phyloP scores from a whole-genome alignment of 2,329 filamentous ascomycete species.

The Hirsutella thompsonii region DNA sequence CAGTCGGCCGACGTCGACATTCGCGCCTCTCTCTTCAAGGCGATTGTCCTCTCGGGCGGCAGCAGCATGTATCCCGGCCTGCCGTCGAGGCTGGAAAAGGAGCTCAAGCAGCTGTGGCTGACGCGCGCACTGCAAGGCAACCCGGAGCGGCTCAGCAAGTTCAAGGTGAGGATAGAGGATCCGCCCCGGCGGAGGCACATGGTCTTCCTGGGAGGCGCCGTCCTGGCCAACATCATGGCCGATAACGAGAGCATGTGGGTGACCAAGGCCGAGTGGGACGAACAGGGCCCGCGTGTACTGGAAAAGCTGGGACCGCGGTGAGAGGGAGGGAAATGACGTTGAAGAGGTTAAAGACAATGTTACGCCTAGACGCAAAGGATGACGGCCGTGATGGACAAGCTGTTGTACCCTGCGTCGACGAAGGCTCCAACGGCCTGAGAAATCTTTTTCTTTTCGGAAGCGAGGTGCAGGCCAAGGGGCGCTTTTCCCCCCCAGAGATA shows the following conservation, averaged over 20 bases:
- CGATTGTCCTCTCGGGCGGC: slow-evolving; percentile 89
- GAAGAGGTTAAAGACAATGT: too few species aligned
- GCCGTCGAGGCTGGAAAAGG: slow-evolving; percentile 90
- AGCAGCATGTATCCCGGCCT: slow-evolving; percentile 98
- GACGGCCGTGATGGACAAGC: too few species aligned
- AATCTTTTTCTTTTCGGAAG: too few species aligned
- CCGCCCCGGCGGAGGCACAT: slow-evolving; percentile 92
- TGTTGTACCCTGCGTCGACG: too few species aligned
- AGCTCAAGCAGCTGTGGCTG: slow-evolving; percentile 96
- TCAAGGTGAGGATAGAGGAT: slow-evolving; percentile 98
- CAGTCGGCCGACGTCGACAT: slow-evolving; percentile 93
- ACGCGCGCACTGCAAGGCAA: slow-evolving; percentile 83
- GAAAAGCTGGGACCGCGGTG: slow-evolving; percentile 90
- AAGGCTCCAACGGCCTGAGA: too few species aligned
- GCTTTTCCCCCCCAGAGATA: too few species aligned
- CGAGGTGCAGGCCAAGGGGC: too few species aligned
- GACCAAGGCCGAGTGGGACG: slow-evolving; percentile 90
- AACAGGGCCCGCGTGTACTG: slow-evolving; percentile 72
- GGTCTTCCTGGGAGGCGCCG: slow-evolving; percentile 97
- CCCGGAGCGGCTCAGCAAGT: slow-evolving; percentile 91
- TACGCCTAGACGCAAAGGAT: too few species aligned
- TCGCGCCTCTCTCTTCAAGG: slow-evolving; percentile 86
- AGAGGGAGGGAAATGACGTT: background rate
- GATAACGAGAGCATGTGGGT: slow-evolving; percentile 99
- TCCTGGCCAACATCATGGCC: slow-evolving; percentile 96